Evolutionary conservation across 768 basidiomycete species (phyloP), one percentile per base, ranked within the genome.

Genomic region (Trametes punicea): DNA sequence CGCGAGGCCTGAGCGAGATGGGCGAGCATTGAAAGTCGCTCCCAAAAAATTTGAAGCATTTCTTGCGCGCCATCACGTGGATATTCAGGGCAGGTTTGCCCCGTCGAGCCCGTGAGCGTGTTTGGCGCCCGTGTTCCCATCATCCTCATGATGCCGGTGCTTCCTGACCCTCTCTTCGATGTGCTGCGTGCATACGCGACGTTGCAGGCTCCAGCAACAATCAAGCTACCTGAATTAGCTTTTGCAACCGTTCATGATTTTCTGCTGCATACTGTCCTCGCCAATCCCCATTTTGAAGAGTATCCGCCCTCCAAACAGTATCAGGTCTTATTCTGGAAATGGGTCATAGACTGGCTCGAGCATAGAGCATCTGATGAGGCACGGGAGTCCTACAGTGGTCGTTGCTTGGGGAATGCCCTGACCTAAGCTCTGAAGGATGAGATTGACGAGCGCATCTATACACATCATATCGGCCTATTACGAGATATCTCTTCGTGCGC

Each of bases 291-390:
- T 63, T 78, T 88, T 36, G 62, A 69, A 47, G 62, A 64, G 25
- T 89, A 84, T 62, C 80, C 88, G 4, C 87, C 88, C 0, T 85
- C 88, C 0, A 57, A 62, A 16, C 74, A 80, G 60, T 89, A 86
- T 60, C 87, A 87, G 58, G 72, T 72, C 45, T 57, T 66, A 2
- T 92, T 90, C 65, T 91, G 88, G 88, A 91, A 90, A 70, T 85
- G 84, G 81, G 75, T 73, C 0, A 78, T 90, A 18, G 64, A 67
- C 20, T 66, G 74, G 33, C 71, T 91, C 33, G 89, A 90, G 68
- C 63, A 62, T 11, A 51, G 78, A 57, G 51, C 65, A 15, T 56
- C 56, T 18, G 69, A 73, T n/a, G 79, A 85, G 76, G 84, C 77
- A 75, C 62, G 77, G 71, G 4, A 16, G 18, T 42, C 55, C 18